A percentile compares a stretch with the other conserved stretches of the same genome.
Evolutionary conservation across 805 yeast genomes (phyloP).

Genomic region (Wickerhamomyces queroliae): DNA sequence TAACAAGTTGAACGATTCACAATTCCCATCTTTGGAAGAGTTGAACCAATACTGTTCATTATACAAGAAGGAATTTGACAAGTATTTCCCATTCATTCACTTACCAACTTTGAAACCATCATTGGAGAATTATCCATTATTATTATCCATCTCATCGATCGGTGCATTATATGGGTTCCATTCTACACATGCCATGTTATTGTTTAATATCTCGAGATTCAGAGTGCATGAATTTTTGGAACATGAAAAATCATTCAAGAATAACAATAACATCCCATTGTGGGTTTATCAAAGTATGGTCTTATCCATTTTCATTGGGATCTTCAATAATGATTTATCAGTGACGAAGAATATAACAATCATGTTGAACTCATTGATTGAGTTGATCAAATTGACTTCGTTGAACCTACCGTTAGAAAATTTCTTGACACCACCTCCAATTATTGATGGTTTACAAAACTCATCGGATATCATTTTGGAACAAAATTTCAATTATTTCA

Average conservation of each 20-base stretch:
- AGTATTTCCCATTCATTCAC: constrained; percentile 82
- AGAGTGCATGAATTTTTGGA: constrained; percentile 66
- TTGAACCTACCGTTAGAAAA: constrained; percentile 56
- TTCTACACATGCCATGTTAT: constrained; percentile 64
- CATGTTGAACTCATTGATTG: constrained; percentile 75
- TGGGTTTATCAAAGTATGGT: constrained; percentile 87
- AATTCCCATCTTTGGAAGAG: constrained; percentile 73
- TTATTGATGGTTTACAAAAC: constrained; percentile 26
- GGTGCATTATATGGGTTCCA: constrained; percentile 87
- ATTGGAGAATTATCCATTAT: constrained; percentile 54
- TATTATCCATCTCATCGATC: constrained; percentile 77
- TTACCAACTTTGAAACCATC: constrained; percentile 50
- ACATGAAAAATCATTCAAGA: constrained; percentile 24
- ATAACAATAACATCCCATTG: constrained; percentile 60
- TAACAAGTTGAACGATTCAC: constrained; percentile 46
- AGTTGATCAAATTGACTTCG: constrained; percentile 69
- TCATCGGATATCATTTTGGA: constrained; percentile 23
- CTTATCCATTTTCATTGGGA: constrained; percentile 74
- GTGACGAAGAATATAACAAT: constrained; percentile 75
- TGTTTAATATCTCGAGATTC: constrained; percentile 62
- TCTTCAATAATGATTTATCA: constrained; percentile 62
- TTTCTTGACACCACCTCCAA: constrained; percentile 33
- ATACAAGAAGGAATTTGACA: constrained; percentile 72
- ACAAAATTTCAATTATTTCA: constrained; percentile 42
- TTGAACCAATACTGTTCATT: constrained; percentile 71